Base-by-base conservation (phyloP, 2,329 filamentous ascomycete species). In the Aspergillus quadricinctus region DNA sequence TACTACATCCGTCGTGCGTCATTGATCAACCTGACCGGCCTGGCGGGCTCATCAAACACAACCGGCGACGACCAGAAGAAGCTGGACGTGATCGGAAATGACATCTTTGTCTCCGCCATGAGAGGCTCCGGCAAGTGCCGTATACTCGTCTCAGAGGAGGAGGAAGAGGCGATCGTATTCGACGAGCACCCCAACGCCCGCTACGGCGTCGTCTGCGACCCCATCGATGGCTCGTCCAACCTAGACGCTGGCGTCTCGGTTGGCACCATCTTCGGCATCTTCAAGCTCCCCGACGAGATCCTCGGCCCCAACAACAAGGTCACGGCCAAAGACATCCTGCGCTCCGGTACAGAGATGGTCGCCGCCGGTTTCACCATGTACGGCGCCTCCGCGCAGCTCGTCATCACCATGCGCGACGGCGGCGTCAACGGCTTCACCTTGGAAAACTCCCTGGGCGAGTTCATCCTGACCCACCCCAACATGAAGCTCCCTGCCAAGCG, bases 331-430 rank as follows among this genome's bases (percentile, higher is more conserved):
- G 92, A 97, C 73, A 84, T 99, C 59, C 83, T 97, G 58, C 87
- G 87, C 75, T 89, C 94, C 1, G 94, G 94, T 55, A 93, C 89
- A 1, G 92, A 97, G 77, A 85, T 97, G 64, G 84, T 97, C 21
- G 93, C 94, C 37, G 88, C 90, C 23, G 94, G 94, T n/a, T 99
- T 99, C 83, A 99, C 94, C 77, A 99, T 99, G 94, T 99, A 99
- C 78, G 94, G 94, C 71, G 94, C 94, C 65, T 97, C 92, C 3
- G 87, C 94, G 3, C 93, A 97, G 80, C 83, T 99, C 48, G 94
- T 99, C 69, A 89, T 99, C 72, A 99, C 94, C 65, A 97, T 97
- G 92, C 90, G 88, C 77, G 90, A 87, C 64, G 90, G 92, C 62
- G 84, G 79, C 60, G 94, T 99, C 77, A 97, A 97, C 77, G 94